These are phyloP conservation scores for Myxozyma sirexii DNA, from an alignment of 805 yeast genomes.

Conservation along the genomic window DNA sequence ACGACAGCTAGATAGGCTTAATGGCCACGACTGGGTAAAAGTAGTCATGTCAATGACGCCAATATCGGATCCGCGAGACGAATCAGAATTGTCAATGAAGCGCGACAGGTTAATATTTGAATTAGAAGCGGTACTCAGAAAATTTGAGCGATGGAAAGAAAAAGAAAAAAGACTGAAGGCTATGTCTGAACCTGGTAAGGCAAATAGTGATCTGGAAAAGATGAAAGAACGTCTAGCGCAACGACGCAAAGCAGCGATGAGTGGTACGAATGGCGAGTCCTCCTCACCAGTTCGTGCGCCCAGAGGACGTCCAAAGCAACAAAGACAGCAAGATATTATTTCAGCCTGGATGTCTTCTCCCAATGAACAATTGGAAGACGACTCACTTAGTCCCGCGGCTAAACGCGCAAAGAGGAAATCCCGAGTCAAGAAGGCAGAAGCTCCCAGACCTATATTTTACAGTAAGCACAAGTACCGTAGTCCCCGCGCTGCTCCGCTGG, in stretches of 20 bases:
- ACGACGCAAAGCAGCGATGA: not conserved
- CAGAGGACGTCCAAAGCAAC: not conserved
- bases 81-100: slow-evolving; percentile 15
- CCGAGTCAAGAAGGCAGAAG: not conserved
- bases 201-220: not conserved
- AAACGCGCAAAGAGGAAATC: not conserved
- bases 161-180: slow-evolving; percentile 19
- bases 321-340: not conserved
- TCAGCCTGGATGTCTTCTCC: not conserved
- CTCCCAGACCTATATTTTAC: slow-evolving; percentile 6
- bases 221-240: slow-evolving; percentile 6
- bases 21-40: slow-evolving; percentile 28
- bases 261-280: not conserved
- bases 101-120: slow-evolving; percentile 19
- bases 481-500: slow-evolving; percentile 11
- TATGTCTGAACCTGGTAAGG: not conserved
- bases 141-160: slow-evolving; percentile 27
- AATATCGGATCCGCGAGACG: slow-evolving; percentile 18
- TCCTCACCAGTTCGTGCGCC: not conserved
- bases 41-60: slow-evolving; percentile 28
- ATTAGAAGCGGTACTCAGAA: slow-evolving; percentile 10
- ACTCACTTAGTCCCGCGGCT: not conserved
- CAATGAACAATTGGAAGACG: not conserved
- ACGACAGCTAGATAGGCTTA: slow-evolving; percentile 24
- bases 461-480: slow-evolving; percentile 5